phyloP scores from a whole-genome alignment of 768 basidiomycete genomes.

The Hygrocybe punicea region DNA sequence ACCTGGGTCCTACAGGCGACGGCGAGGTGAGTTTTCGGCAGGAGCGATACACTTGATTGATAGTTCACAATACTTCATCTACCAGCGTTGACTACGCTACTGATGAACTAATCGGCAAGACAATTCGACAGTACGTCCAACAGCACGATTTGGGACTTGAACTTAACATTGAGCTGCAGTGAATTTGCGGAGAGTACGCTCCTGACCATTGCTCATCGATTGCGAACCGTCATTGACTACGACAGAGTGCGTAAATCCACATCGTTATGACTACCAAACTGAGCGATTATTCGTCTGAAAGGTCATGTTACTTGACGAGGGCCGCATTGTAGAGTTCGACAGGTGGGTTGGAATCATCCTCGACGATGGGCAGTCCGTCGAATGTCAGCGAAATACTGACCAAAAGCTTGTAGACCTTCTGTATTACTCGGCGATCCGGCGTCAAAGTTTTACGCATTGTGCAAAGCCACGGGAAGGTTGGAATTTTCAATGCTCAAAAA shows the following conservation, averaged over 20 bases:
- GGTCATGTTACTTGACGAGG: slow-evolving; percentile 78
- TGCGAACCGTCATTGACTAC: slow-evolving; percentile 80
- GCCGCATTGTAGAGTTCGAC: slow-evolving; percentile 75
- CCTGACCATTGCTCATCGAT: slow-evolving; percentile 76
- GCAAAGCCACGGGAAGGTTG: slow-evolving; percentile 68
- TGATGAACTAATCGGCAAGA: slow-evolving; percentile 80
- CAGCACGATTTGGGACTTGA: background rate
- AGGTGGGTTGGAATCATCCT: slow-evolving; percentile 30
- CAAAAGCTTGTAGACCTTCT: slow-evolving; percentile 40
- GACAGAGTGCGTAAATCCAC: slow-evolving; percentile 57
- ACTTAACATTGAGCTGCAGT: slow-evolving; percentile 29
- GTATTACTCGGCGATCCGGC: slow-evolving; percentile 51
- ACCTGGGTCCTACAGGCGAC: slow-evolving; percentile 59
- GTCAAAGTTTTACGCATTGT: slow-evolving; percentile 65
- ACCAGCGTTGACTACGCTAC: slow-evolving; percentile 79
- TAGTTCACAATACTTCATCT: background rate
- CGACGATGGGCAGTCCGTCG: background rate
- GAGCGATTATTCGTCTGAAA: slow-evolving; percentile 22
- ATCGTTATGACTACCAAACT: background rate
- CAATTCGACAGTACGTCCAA: slow-evolving; percentile 65
- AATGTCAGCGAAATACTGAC: background rate
- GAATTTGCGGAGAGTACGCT: slow-evolving; percentile 81
- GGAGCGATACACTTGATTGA: background rate
- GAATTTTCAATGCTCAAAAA: slow-evolving; percentile 68
- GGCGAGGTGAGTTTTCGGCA: slow-evolving; percentile 45